These are phyloP conservation scores for Dalbergia cochinchinensis DNA, from an alignment of 306 rosid species.

Conservation along the genomic window DNA sequence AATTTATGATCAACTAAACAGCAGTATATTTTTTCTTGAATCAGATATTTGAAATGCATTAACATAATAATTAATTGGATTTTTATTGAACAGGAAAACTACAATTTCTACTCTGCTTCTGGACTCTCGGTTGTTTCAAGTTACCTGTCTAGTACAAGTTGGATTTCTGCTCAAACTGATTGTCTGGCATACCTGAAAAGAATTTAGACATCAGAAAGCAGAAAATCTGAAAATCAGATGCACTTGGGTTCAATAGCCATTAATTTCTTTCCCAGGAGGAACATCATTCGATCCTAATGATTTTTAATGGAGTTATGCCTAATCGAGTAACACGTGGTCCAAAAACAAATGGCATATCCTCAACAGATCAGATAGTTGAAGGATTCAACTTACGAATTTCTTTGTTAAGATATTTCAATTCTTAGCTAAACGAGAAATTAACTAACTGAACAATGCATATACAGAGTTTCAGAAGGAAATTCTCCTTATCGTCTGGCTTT, in stretches of 20 bases:
- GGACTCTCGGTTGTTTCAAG: not conserved
- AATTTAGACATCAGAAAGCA: not conserved
- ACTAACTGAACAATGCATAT: not conserved
- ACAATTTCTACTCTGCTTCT: not conserved
- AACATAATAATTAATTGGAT: not conserved
- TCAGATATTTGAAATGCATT: not conserved
- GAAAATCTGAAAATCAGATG: not conserved
- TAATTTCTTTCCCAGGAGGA: not conserved
- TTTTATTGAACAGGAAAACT: not conserved
- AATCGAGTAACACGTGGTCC: not conserved
- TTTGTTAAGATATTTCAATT: not conserved
- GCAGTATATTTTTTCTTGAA: not conserved
- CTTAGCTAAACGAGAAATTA: not conserved
- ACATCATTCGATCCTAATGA: not conserved
- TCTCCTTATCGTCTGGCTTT: not conserved
- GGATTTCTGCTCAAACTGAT: conserved; percentile 43
- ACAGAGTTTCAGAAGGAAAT: not conserved
- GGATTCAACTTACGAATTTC: not conserved
- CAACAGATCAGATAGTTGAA: not conserved
- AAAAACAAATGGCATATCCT: not conserved
- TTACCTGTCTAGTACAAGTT: conserved; percentile 44
- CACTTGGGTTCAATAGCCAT: not conserved
- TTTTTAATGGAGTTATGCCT: not conserved
- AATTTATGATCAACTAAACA: not conserved
- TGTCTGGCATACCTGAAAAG: conserved; percentile 25